Base-by-base conservation (phyloP, 371 early-diverging fungal species). In the Actinomortierella wolfii region DNA sequence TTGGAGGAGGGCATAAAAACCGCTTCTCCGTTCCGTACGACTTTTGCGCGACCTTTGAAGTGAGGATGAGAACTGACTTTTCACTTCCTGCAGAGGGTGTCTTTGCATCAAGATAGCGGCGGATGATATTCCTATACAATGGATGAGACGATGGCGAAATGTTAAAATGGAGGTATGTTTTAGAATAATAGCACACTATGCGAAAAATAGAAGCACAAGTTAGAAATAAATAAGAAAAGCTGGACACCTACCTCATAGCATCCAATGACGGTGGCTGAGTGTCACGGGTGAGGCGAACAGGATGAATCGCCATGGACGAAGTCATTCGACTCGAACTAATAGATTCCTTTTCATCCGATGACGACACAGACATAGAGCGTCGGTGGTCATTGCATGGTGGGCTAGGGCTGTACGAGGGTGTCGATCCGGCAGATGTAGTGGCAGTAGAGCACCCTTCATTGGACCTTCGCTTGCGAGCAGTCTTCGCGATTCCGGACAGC, bases 11-110 rank as follows among this genome's bases (percentile, higher is more conserved):
- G 54, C 92, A 91, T 28, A 92, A 62, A 55, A 92, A 91, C 75
- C 93, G 86, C 75, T 92, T 92, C 67, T 93, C 93, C 20, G 91
- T 90, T 14, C 93, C 93, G 56, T 93, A 93, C 24, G 89, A 89
- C 64, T 93, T 92, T 76, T 92, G 93, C 11, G 91, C 93, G 5
- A 92, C 93, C 57, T 89, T 89, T 45, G 91, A 87, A 11, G 92
- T 90, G 52, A 91, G 76, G 17, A 90, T 82, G 68, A 90, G 80
- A 0, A 89, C 82, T 5, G 89, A 85, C 65, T 86, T 85, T 77
- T 90, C 88, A 44, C 90, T 90, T 2, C 76, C 69, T 15, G 61
- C 63, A 51, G 68, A 68, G 28, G 81, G 79, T 9, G 78, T 81
- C 51, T 59, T 63, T 21, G 71, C 70, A 15, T 68, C 50, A 29